Percentiles rank a stretch among this genome's conserved stretches.
phyloP scores from a whole-genome alignment of 352 stramenopile species.

The Phytophthora macrochlamydospora region DNA sequence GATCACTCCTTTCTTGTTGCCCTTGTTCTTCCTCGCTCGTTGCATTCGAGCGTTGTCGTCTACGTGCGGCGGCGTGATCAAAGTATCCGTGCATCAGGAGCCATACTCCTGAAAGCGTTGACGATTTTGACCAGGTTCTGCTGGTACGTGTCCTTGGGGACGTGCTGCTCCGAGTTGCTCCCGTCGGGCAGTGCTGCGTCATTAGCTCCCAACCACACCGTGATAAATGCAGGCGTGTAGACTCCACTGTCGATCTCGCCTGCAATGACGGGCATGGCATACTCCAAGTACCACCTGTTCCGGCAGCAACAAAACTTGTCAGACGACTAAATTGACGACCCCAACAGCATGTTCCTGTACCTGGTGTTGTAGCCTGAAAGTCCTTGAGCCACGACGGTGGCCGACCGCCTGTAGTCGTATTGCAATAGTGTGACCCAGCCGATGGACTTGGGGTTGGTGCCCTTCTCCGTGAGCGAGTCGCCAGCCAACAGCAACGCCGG shows the following conservation, averaged over 20 bases:
- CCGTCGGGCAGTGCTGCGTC: constrained; percentile 48
- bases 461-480: constrained; percentile 54
- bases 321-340: neutral
- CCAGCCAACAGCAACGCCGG: constrained; percentile 30
- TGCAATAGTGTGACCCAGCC: constrained; percentile 48
- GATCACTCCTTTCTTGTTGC: constrained; percentile 20
- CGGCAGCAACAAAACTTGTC: neutral
- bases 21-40: constrained; percentile 14
- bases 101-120: constrained; percentile 16
- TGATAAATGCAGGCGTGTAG: constrained; percentile 47
- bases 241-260: constrained; percentile 34
- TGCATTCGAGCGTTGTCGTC: constrained; percentile 33
- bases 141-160: constrained; percentile 53
- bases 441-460: constrained; percentile 26
- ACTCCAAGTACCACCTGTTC: constrained; percentile 45
- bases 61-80: constrained; percentile 55
- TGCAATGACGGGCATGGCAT: constrained; percentile 45
- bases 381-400: constrained; percentile 48
- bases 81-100: constrained; percentile 38
- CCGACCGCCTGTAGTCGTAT: constrained; percentile 40
- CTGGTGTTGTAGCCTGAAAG: constrained; percentile 47
- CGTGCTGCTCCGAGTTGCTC: constrained; percentile 35
- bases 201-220: constrained; percentile 70
- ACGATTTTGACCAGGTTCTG: constrained; percentile 50
- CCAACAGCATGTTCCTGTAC: constrained; percentile 3